Percentiles rank a stretch among this genome's conserved stretches.
phyloP scores from a whole-genome alignment of 78 protist species.

The Tieghemostelium lacteum region DNA sequence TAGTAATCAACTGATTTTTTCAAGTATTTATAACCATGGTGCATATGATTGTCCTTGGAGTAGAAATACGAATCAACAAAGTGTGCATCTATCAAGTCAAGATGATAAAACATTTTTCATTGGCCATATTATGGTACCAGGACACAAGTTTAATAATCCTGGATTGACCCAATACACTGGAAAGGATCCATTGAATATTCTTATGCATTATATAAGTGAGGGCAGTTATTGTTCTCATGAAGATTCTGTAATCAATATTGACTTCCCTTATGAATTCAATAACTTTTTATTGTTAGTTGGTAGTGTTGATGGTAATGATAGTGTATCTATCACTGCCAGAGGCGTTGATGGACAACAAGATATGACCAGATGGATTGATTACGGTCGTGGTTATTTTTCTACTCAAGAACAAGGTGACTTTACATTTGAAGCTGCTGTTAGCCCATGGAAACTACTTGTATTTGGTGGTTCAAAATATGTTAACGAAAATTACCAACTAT shows the following conservation, averaged over 20 bases:
- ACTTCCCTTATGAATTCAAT: neutral
- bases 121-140: neutral
- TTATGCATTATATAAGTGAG: slow-evolving; percentile 4
- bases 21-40: slow-evolving; percentile 17
- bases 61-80: neutral
- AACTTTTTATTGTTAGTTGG: slow-evolving; percentile 11
- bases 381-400: slow-evolving; percentile 6
- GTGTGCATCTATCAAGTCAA: neutral
- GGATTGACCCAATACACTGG: neutral
- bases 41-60: slow-evolving; percentile 4
- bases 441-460: too few species aligned
- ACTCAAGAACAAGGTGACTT: neutral
- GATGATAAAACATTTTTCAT: neutral
- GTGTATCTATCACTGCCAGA: neutral
- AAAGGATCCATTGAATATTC: neutral
- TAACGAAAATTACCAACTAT: slow-evolving; percentile 2
- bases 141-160: slow-evolving; percentile 17
- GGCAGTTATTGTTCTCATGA: slow-evolving; percentile 17
- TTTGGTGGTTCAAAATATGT: too few species aligned
- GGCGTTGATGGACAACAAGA: neutral
- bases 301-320: neutral
- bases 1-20: neutral
- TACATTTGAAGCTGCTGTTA: neutral
- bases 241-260: neutral
- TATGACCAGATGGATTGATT: slow-evolving; percentile 1